These are phyloP conservation scores for Pseudogymnoascus sp. DNA, from an alignment of 2,329 filamentous ascomycete genomes.

Conservation along the genomic window DNA sequence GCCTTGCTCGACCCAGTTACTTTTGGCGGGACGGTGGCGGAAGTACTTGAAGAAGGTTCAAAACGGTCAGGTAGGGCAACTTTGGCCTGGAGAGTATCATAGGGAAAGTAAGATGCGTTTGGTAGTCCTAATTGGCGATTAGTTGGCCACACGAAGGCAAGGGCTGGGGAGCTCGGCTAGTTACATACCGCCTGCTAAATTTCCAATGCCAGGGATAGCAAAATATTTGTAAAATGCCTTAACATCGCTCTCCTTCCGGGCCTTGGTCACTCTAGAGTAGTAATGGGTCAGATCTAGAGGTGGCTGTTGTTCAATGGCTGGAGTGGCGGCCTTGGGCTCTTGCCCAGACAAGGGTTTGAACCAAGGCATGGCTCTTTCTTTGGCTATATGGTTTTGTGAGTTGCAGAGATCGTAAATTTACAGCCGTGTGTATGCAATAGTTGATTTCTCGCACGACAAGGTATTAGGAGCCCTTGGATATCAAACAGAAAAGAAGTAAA, in stretches of 20 bases:
- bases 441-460: not conserved
- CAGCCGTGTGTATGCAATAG: not conserved
- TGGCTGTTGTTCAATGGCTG: slow-evolving; percentile 17
- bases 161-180: not conserved
- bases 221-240: slow-evolving; percentile 88
- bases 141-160: not conserved
- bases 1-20: slow-evolving; percentile 13
- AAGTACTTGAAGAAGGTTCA: slow-evolving; percentile 29
- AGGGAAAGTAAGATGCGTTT: slow-evolving; percentile 76
- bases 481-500: not conserved
- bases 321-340: not conserved
- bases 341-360: not conserved
- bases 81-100: slow-evolving; percentile 79
- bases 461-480: not conserved
- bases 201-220: slow-evolving; percentile 50
- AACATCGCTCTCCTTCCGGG: slow-evolving; percentile 56
- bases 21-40: slow-evolving; percentile 24
- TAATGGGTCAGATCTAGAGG: slow-evolving; percentile 75
- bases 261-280: slow-evolving; percentile 60
- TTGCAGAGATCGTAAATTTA: not conserved
- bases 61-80: slow-evolving; percentile 68
- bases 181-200: slow-evolving; percentile 51
- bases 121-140: slow-evolving; percentile 56
- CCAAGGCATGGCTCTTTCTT: not conserved
- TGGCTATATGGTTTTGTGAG: not conserved